phyloP scores from a whole-genome alignment of 352 stramenopile genomes.

The Phytophthora megakarya region DNA sequence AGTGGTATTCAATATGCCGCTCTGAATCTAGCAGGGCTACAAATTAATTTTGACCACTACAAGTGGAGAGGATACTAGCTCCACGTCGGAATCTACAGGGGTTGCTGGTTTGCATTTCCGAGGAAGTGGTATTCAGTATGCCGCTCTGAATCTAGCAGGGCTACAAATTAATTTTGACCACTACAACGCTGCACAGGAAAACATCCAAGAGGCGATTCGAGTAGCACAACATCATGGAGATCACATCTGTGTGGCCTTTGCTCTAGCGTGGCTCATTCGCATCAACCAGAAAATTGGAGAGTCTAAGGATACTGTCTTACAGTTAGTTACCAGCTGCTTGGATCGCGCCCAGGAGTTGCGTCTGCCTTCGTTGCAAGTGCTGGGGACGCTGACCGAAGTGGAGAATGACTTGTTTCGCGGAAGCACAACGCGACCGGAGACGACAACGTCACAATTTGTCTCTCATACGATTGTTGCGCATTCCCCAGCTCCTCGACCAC shows the following conservation, averaged over 20 bases:
- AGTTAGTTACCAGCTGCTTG: conserved; percentile 56
- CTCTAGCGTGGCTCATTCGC: conserved; percentile 87
- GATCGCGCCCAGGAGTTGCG: conserved; percentile 63
- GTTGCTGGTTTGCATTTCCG: conserved; percentile 47
- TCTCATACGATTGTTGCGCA: conserved; percentile 39
- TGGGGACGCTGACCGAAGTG: conserved; percentile 51
- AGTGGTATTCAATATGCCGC: conserved; percentile 90
- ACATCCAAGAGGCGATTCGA: conserved; percentile 92
- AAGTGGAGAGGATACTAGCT: conserved; percentile 19
- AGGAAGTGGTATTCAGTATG: conserved; percentile 88
- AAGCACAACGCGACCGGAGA: conserved; percentile 16
- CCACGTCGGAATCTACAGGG: conserved; percentile 3
- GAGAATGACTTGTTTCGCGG: conserved; percentile 57
- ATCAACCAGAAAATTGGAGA: conserved; percentile 69
- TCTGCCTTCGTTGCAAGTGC: conserved; percentile 54
- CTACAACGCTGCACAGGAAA: conserved; percentile 72
- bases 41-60: conserved; percentile 90
- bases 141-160: conserved; percentile 87
- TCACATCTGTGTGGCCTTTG: conserved; percentile 92
- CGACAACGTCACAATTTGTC: conserved; percentile 27
- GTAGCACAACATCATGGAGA: conserved; percentile 93
- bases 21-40: conserved; percentile 87
- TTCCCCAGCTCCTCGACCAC: conserved; percentile 38
- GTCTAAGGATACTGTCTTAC: conserved; percentile 52
- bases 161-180: conserved; percentile 90